Percentiles rank a stretch among this genome's conserved stretches.
These are phyloP conservation scores for Kingdonia uniflora DNA, from an alignment of 164 flowering plant genomes.

Conservation along the genomic window DNA sequence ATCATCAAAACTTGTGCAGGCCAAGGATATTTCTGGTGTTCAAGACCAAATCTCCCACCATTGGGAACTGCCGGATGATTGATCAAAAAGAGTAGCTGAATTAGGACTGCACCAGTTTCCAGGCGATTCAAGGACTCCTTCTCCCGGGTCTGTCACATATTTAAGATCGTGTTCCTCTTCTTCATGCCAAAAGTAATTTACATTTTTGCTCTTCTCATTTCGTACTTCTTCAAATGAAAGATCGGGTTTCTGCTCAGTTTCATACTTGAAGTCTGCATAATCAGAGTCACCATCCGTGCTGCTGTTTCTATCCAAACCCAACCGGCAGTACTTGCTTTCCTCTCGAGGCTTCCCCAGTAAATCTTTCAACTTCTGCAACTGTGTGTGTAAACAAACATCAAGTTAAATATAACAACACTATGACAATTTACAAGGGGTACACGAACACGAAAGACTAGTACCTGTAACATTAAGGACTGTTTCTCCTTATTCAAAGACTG, in stretches of 20 bases:
- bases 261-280: slow-evolving; percentile 9
- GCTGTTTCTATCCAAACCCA: slow-evolving; percentile 12
- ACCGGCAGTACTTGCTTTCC: not conserved
- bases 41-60: slow-evolving; percentile 44
- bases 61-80: slow-evolving; percentile 25
- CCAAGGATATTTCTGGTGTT: not conserved
- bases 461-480: slow-evolving; percentile 44
- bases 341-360: slow-evolving; percentile 18
- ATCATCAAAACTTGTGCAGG: not conserved
- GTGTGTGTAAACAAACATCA: no score
- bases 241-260: slow-evolving; percentile 14
- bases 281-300: slow-evolving; percentile 14
- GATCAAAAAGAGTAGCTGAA: slow-evolving; percentile 24
- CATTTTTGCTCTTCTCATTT: slow-evolving; percentile 14
- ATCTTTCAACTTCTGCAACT: slow-evolving; percentile 40
- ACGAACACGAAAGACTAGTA: slow-evolving; percentile 2
- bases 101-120: slow-evolving; percentile 29
- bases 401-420: no score
- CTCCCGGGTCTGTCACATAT: slow-evolving; percentile 11
- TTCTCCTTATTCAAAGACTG: slow-evolving; percentile 48
- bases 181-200: slow-evolving; percentile 8
- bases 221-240: slow-evolving; percentile 13
- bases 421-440: no score
- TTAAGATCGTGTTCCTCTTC: slow-evolving; percentile 14
- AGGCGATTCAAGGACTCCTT: slow-evolving; percentile 19